Evolutionary conservation across 1,284 basidiomycete genomes (phyloP).

Genomic region (Ceratobasidium sp.): DNA sequence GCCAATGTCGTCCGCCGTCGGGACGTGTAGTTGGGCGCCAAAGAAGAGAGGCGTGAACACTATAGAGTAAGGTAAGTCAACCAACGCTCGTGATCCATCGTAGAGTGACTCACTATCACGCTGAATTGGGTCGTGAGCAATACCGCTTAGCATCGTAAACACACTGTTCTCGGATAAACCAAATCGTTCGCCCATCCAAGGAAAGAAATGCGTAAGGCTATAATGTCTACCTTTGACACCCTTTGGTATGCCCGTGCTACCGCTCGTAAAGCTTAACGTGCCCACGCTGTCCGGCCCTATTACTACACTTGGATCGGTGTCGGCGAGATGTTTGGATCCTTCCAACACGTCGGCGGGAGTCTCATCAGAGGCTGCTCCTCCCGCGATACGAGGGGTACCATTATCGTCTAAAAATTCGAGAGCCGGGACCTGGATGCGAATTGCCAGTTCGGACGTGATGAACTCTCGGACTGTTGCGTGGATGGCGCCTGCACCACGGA

Average conservation of each 20-base stretch:
- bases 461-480: conserved; percentile 87
- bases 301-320: conserved; percentile 80
- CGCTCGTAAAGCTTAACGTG: conserved; percentile 96
- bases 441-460: conserved; percentile 80
- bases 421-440: conserved; percentile 94
- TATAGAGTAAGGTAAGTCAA: conserved; percentile 54
- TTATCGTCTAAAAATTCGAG: conserved; percentile 67
- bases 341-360: conserved; percentile 64
- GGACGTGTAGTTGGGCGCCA: conserved; percentile 94
- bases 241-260: conserved; percentile 98
- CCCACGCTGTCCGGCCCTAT: conserved; percentile 96
- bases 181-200: conserved; percentile 97
- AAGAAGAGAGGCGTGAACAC: conserved; percentile 99
- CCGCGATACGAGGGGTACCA: conserved; percentile 67
- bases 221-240: conserved; percentile 96
- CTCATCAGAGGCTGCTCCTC: conserved; percentile 62
- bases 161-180: conserved; percentile 78
- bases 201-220: conserved; percentile 99
- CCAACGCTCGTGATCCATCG: neutral
- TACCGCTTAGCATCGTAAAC: conserved; percentile 99
- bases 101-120: conserved; percentile 83
- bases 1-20: conserved; percentile 97
- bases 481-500: conserved; percentile 90
- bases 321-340: conserved; percentile 64
- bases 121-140: conserved; percentile 99